A percentile compares a stretch with the other conserved stretches of the same genome.
Conservation (phyloP, 1,139 yeast genomes). For the Scheffersomyces titani region DNA sequence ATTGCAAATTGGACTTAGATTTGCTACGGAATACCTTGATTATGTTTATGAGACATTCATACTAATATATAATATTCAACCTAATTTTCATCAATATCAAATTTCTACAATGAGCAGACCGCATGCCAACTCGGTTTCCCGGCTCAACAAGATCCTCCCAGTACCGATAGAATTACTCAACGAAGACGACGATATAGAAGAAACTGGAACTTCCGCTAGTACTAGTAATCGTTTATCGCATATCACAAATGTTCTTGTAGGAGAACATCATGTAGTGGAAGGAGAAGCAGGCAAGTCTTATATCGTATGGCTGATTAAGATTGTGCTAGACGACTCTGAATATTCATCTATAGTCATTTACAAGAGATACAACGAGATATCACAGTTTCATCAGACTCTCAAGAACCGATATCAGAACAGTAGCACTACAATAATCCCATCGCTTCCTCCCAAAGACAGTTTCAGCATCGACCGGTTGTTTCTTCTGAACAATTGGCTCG, state of each 20-base stretch:
- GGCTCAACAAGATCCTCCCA: constrained; percentile 36
- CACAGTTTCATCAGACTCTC: constrained; percentile 45
- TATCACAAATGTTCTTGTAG: constrained; percentile 41
- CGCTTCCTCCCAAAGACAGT: constrained; percentile 63
- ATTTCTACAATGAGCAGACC: constrained; percentile 2
- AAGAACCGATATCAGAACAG: constrained; percentile 19
- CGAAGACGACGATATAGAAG: constrained; percentile 30
- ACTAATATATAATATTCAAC: not conserved
- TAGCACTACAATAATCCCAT: constrained; percentile 40
- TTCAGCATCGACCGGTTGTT: constrained; percentile 51
- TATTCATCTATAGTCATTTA: constrained; percentile 53
- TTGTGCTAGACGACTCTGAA: constrained; percentile 41
- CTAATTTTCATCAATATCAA: not conserved
- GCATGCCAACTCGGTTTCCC: constrained; percentile 16
- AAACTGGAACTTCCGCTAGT: constrained; percentile 9
- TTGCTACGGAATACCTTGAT: not conserved
- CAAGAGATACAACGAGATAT: constrained; percentile 70
- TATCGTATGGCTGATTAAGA: constrained; percentile 49
- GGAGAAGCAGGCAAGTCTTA: constrained; percentile 42
- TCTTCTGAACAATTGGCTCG: constrained; percentile 52
- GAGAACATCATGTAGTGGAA: constrained; percentile 37
- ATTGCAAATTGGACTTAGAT: not conserved
- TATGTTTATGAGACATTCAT: not conserved
- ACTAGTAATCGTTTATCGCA: constrained; percentile 25
- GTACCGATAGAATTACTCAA: constrained; percentile 36